Percentiles rank a stretch among this genome's conserved stretches.
These are phyloP conservation scores for Apiotrichum veenhuisii DNA, from an alignment of 1,284 basidiomycete genomes.

Conservation along the genomic window DNA sequence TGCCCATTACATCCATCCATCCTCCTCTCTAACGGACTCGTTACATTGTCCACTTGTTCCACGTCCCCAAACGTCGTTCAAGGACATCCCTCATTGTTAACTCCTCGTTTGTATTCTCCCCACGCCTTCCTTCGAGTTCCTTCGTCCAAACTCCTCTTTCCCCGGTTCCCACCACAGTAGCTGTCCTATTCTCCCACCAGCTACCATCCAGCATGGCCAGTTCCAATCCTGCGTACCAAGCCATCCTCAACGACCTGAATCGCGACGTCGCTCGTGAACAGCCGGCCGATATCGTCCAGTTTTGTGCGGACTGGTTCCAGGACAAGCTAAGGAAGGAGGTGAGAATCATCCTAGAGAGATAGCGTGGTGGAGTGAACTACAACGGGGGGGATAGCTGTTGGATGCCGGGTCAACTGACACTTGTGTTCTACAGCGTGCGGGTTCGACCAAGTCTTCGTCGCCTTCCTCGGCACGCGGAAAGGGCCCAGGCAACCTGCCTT, in stretches of 20 bases:
- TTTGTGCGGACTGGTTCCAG: slow-evolving; percentile 95
- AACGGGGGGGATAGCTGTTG: too few relatives aligned
- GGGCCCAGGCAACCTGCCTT: slow-evolving; percentile 72
- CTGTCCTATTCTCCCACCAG: not conserved
- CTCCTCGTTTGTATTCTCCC: too few relatives aligned
- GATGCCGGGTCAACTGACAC: too few relatives aligned
- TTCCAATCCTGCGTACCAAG: slow-evolving; percentile 19
- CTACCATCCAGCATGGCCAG: not conserved
- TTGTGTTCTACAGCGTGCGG: slow-evolving; percentile 6
- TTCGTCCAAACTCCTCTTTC: not conserved
- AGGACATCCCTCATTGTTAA: too few relatives aligned
- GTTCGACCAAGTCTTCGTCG: slow-evolving; percentile 1
- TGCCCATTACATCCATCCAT: not conserved
- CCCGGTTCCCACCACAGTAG: not conserved
- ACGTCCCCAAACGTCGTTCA: too few relatives aligned
- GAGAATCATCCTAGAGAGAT: slow-evolving; percentile 25
- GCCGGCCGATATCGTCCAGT: slow-evolving; percentile 85
- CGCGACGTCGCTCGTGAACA: slow-evolving; percentile 79
- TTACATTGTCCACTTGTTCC: too few relatives aligned
- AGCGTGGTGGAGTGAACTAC: not conserved
- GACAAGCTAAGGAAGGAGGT: slow-evolving; percentile 45
- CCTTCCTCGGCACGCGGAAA: slow-evolving; percentile 4
- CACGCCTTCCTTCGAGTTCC: not conserved
- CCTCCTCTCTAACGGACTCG: too few relatives aligned
- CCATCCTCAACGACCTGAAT: slow-evolving; percentile 74